Evolutionary conservation across 305 asterid genomes (phyloP), one percentile per base, ranked within the genome.

Genomic region (Nicotiana rustica): DNA sequence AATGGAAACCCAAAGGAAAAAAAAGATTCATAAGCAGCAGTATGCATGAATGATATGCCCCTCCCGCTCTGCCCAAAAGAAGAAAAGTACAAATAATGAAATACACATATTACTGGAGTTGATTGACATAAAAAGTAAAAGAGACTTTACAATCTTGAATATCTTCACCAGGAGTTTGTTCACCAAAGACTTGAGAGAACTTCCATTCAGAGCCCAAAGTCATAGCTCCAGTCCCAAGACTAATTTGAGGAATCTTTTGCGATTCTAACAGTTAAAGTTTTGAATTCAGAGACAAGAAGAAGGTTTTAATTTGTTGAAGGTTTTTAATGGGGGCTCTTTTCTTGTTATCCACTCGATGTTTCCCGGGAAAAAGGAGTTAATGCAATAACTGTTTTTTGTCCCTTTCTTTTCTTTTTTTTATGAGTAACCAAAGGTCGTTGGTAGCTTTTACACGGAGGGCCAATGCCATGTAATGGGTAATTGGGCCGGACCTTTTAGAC

Each of bases 181-280:
- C 95, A 81, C 97, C 97, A 85, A 94, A 92, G 29, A 91, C 89
- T 84, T 92, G 97, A 67, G 97, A 94, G 79, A 92, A 92, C 55
- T 83, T 91, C 98, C 97, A 94, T 38, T 89, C 91, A 59, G 92
- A 91, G 81, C 81, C 82, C 29, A 83, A 82, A 80, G 85, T 86
- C 92, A 87, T 87, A 25, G 19, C 79, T 52, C 62, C 38, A 44
- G n/a, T 70, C 59, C 10, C 41, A 35, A 70, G 0, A 18, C 60
- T 4, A 57, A 14, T 36, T 47, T 41, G 35, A 41, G 10, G 57
- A 49, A 49, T 14, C 1, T 52, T 12, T 12, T 52, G 5, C 1
- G 8, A 38, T 18, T 71, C 25, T 52, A 52, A 14, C 64, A 25
- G 47, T 75, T 5, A 6, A 21, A 71, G 78, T 2, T 12, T 71